A percentile compares a stretch with the other conserved stretches of the same genome.
These are phyloP conservation scores for Lepidium aucheri DNA, from an alignment of 345 rosid genomes.

Conservation along the genomic window DNA sequence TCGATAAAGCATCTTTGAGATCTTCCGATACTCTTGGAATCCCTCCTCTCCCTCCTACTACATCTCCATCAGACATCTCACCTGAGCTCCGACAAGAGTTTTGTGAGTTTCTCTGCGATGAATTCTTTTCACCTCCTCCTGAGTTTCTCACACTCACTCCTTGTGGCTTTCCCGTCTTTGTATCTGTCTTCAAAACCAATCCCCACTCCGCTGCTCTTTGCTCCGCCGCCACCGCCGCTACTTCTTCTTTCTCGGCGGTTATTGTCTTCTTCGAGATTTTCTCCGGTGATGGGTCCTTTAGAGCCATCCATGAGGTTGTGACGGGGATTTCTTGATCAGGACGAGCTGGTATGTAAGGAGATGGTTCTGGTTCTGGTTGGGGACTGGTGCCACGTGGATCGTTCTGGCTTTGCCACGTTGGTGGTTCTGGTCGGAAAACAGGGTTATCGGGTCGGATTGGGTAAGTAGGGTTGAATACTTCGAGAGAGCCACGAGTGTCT, in stretches of 20 bases:
- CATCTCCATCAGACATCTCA: conserved; percentile 46
- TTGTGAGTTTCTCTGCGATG: conserved; percentile 53
- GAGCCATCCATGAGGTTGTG: conserved; percentile 92
- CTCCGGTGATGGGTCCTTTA: conserved; percentile 39
- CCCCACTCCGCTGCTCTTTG: conserved; percentile 99
- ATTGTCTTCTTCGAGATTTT: conserved; percentile 8
- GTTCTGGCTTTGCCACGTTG: conserved; percentile 43
- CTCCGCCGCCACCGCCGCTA: conserved; percentile 48
- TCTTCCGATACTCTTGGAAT: conserved; percentile 80
- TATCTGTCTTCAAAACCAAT: conserved; percentile 65
- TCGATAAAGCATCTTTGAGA: conserved; percentile 64
- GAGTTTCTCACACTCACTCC: conserved; percentile 69
- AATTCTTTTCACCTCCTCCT: conserved; percentile 48
- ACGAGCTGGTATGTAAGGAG: conserved; percentile 30
- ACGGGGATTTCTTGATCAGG: conserved; percentile 40
- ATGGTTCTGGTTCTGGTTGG: conserved; percentile 10
- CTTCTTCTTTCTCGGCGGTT: conserved; percentile 19
- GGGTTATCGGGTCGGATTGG: conserved; percentile 50
- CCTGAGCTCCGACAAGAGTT: conserved; percentile 77
- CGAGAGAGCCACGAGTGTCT: conserved; percentile 80
- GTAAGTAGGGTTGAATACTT: conserved; percentile 60
- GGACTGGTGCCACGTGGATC: conserved; percentile 29
- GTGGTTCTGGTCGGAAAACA: conserved; percentile 34
- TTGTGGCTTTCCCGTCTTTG: conserved; percentile 76
- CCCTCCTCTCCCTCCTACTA: conserved; percentile 30